Evolutionary conservation across 2,329 filamentous ascomycete genomes (phyloP).

Genomic region (Aschersonia sp.): DNA sequence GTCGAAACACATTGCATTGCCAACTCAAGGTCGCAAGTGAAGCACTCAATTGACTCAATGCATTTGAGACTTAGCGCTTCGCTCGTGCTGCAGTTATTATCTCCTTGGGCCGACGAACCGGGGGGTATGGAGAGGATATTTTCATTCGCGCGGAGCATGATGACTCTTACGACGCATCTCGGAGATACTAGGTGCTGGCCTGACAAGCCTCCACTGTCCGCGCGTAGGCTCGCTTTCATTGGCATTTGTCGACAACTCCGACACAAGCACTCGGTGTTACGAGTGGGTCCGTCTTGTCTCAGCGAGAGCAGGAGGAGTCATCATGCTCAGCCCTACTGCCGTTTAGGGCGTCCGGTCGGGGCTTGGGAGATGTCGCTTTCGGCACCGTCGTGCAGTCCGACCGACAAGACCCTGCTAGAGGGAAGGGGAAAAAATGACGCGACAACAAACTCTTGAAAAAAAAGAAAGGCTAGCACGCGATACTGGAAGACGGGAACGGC

Average conservation of each 20-base stretch:
- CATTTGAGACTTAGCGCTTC: too few species aligned
- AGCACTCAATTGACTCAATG: too few species aligned
- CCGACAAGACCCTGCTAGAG: neutral
- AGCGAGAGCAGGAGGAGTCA: constrained; percentile 1
- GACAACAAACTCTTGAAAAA: neutral
- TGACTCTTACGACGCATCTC: neutral
- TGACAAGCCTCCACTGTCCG: too few species aligned
- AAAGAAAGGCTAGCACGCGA: neutral
- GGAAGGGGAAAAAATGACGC: neutral
- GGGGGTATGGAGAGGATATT: too few species aligned
- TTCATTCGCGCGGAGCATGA: neutral
- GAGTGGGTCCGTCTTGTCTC: neutral
- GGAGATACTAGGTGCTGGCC: neutral
- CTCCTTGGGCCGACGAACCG: too few species aligned
- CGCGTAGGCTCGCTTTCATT: too few species aligned
- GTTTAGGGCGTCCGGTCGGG: neutral
- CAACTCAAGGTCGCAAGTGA: neutral
- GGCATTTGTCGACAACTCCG: too few species aligned
- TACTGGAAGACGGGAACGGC: neutral
- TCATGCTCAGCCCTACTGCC: constrained; percentile 4
- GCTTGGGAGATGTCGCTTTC: neutral
- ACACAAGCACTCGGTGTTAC: neutral
- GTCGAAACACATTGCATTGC: neutral
- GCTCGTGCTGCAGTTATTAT: too few species aligned
- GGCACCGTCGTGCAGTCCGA: constrained; percentile 1